Conservation (phyloP, 768 basidiomycete genomes). For the Plicaturopsis crispa region DNA sequence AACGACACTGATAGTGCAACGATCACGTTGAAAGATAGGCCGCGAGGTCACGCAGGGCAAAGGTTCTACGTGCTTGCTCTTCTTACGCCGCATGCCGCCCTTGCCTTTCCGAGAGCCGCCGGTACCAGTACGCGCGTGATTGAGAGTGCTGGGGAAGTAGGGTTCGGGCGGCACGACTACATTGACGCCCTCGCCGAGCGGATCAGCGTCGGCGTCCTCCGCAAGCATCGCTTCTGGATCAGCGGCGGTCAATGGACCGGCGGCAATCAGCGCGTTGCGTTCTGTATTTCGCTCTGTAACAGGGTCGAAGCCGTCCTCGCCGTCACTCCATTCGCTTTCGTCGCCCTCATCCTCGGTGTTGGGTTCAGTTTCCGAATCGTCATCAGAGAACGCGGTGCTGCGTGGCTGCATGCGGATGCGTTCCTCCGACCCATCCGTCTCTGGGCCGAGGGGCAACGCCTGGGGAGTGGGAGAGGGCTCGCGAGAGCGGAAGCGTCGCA, state of each 20-base stretch:
- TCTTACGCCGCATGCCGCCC: slow-evolving; percentile 51
- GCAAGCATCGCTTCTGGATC: slow-evolving; percentile 44
- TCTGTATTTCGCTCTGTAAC: slow-evolving; percentile 87
- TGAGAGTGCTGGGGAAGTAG: slow-evolving; percentile 71
- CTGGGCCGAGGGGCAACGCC: slow-evolving; percentile 54
- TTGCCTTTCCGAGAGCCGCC: slow-evolving; percentile 32
- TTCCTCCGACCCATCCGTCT: slow-evolving; percentile 53
- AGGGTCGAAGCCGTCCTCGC: slow-evolving; percentile 59
- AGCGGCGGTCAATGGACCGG: slow-evolving; percentile 27
- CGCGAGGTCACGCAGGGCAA: slow-evolving; percentile 62
- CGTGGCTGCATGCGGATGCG: slow-evolving; percentile 44
- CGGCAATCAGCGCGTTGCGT: slow-evolving; percentile 52
- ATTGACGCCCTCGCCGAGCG: slow-evolving; percentile 88
- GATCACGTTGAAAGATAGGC: slow-evolving; percentile 82
- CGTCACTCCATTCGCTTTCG: slow-evolving; percentile 52
- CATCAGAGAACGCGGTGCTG: slow-evolving; percentile 50
- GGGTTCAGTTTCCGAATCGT: slow-evolving; percentile 51
- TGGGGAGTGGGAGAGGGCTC: slow-evolving; percentile 51
- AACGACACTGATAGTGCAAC: slow-evolving; percentile 83
- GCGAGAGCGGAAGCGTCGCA: slow-evolving; percentile 57
- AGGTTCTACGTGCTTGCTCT: slow-evolving; percentile 53
- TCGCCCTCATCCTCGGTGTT: slow-evolving; percentile 52
- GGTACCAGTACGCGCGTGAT: slow-evolving; percentile 28
- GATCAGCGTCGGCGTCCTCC: slow-evolving; percentile 63
- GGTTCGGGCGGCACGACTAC: slow-evolving; percentile 80